Evolutionary conservation across 192 early-diverging fungal genomes (phyloP).

Genomic region (Backusella mclennaniae): DNA sequence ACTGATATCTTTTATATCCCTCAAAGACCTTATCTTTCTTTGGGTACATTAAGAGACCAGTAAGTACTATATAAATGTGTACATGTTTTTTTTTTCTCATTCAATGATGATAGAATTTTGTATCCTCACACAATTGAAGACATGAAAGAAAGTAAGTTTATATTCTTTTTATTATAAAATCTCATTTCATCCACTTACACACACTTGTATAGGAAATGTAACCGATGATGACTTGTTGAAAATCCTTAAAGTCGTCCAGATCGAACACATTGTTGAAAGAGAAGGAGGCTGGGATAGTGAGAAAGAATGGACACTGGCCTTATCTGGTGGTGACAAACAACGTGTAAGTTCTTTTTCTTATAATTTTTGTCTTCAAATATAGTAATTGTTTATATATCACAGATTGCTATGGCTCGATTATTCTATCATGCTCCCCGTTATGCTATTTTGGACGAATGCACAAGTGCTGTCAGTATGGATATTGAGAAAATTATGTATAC

Average conservation of each 20-base stretch:
- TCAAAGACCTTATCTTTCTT: conserved; percentile 94
- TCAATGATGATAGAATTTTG: conserved; percentile 56
- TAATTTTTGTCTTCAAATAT: background rate
- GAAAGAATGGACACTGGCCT: conserved; percentile 86
- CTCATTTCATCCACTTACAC: background rate
- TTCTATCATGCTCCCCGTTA: conserved; percentile 96
- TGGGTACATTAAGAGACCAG: conserved; percentile 95
- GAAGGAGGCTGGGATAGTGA: conserved; percentile 91
- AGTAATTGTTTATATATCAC: background rate
- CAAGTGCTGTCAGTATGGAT: conserved; percentile 89
- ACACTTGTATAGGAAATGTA: conserved; percentile 40
- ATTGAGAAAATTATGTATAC: conserved; percentile 92
- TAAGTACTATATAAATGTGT: conserved; percentile 24
- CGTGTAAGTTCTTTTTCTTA: conserved; percentile 42
- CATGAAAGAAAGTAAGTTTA: conserved; percentile 55
- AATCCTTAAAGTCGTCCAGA: conserved; percentile 82
- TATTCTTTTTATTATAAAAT: background rate
- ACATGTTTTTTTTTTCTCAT: background rate
- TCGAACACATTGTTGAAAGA: conserved; percentile 79
- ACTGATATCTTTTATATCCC: conserved; percentile 97
- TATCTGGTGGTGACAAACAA: conserved; percentile 98
- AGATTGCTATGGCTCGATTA: conserved; percentile 84
- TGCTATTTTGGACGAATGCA: conserved; percentile 96
- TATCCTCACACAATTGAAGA: conserved; percentile 89
- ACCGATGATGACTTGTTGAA: conserved; percentile 78